Conservation (phyloP, 2,329 filamentous ascomycete species). For the Orbilia javanica region DNA sequence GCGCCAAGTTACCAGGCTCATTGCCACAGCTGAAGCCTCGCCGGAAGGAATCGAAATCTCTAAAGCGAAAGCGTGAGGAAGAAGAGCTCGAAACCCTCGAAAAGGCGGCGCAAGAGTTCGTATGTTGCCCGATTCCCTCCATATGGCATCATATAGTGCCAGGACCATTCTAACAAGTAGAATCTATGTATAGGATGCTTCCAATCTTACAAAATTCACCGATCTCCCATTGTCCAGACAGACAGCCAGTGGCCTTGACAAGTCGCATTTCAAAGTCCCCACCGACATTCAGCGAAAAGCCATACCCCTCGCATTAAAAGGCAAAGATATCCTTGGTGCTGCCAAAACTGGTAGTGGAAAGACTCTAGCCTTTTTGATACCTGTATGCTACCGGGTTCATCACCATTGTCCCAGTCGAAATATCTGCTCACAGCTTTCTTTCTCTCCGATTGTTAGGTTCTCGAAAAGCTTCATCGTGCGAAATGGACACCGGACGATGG, state of each 20-base stretch:
- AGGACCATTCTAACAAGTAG: neutral
- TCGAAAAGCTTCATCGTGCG: constrained; percentile 90
- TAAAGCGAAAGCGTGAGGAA: constrained; percentile 67
- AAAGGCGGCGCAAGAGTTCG: constrained; percentile 66
- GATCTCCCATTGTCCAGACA: constrained; percentile 87
- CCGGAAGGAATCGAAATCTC: constrained; percentile 59
- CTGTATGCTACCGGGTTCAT: constrained; percentile 66
- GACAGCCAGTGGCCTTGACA: constrained; percentile 81
- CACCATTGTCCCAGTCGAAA: neutral
- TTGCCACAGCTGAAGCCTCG: constrained; percentile 48
- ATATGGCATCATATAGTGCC: neutral
- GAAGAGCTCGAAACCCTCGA: constrained; percentile 66
- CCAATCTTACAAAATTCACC: constrained; percentile 77
- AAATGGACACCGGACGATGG: constrained; percentile 93
- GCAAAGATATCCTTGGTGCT: constrained; percentile 88
- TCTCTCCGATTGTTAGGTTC: constrained; percentile 65
- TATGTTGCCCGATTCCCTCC: constrained; percentile 60
- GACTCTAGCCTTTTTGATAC: constrained; percentile 91
- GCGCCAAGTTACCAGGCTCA: constrained; percentile 37
- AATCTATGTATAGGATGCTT: constrained; percentile 70
- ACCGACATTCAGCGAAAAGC: constrained; percentile 93
- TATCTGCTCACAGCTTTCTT: neutral
- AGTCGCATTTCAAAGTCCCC: constrained; percentile 87
- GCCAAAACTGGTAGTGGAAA: constrained; percentile 97
- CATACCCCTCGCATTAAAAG: constrained; percentile 88